Evolutionary conservation across 2,329 filamentous ascomycete species (phyloP).

Genomic region (Keithomyces neogunnii): DNA sequence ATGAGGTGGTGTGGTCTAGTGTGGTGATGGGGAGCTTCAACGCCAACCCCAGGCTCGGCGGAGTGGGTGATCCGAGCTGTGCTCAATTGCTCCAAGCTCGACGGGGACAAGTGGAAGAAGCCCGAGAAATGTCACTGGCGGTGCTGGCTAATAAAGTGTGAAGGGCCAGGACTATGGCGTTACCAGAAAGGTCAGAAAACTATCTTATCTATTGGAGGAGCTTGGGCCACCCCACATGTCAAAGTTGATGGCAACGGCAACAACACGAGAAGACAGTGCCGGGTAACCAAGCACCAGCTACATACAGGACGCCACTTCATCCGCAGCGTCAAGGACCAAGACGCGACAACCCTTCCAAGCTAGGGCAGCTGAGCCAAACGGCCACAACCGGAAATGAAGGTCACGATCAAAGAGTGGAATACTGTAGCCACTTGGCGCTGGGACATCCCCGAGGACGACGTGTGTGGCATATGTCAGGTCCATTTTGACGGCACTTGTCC

Average conservation of each 20-base stretch:
- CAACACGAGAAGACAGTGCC: too few species aligned
- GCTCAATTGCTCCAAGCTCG: not conserved
- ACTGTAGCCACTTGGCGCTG: constrained; percentile 95
- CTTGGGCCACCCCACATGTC: constrained; percentile 4
- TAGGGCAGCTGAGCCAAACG: not conserved
- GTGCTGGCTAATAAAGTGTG: not conserved
- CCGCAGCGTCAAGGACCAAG: not conserved
- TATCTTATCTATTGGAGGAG: not conserved
- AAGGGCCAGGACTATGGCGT: not conserved
- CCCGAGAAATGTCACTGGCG: not conserved
- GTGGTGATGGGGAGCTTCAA: constrained; percentile 4
- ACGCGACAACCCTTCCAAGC: not conserved
- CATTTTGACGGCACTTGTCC: constrained; percentile 97
- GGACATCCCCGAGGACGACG: constrained; percentile 95
- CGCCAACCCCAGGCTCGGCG: not conserved
- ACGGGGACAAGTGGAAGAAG: not conserved
- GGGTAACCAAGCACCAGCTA: too few species aligned
- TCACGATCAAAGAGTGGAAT: constrained; percentile 88
- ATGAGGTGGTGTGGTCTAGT: not conserved
- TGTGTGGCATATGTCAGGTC: constrained; percentile 96
- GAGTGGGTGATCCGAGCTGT: not conserved
- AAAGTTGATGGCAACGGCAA: not conserved
- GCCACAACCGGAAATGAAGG: constrained; percentile 61
- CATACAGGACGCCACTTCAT: too few species aligned
- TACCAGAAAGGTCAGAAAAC: too few species aligned